Evolutionary conservation across 805 yeast genomes (phyloP).

Genomic region (Yarrowia hollandica): DNA sequence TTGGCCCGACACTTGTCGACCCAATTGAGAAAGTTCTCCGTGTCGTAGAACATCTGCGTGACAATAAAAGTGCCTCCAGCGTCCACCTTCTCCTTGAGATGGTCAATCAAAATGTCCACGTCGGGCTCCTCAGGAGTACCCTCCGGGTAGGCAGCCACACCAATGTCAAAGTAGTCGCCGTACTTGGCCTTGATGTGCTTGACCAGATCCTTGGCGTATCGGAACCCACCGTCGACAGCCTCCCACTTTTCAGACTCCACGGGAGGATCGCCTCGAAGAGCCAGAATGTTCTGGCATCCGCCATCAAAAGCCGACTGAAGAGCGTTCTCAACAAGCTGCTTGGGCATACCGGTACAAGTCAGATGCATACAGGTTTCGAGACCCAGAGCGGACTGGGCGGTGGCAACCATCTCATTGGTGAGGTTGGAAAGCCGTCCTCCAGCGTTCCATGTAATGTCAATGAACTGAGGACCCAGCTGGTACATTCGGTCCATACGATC

Average conservation of each 20-base stretch:
- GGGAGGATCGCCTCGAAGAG: conserved; percentile 95
- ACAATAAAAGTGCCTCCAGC: conserved; percentile 92
- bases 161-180: conserved; percentile 89
- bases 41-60: conserved; percentile 97
- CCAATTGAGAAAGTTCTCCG: conserved; percentile 81
- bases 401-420: conserved; percentile 89
- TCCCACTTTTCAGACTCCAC: conserved; percentile 47
- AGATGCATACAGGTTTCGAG: conserved; percentile 97
- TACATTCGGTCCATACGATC: conserved; percentile 98
- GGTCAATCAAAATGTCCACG: conserved; percentile 53
- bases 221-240: conserved; percentile 71
- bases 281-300: conserved; percentile 94
- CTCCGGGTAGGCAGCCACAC: conserved; percentile 97
- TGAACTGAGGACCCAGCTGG: conserved; percentile 82
- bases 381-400: conserved; percentile 86
- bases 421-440: conserved; percentile 84
- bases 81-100: conserved; percentile 83
- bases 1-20: conserved; percentile 63
- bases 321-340: conserved; percentile 77
- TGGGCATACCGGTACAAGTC: conserved; percentile 94
- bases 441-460: conserved; percentile 98
- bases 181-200: conserved; percentile 69
- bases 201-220: conserved; percentile 85
- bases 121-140: conserved; percentile 89
- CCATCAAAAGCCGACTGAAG: conserved; percentile 79